Percentiles rank a stretch among this genome's conserved stretches.
These are phyloP conservation scores for Symbiodinium natans DNA, from an alignment of 73 alveolate genomes.

Conservation along the genomic window DNA sequence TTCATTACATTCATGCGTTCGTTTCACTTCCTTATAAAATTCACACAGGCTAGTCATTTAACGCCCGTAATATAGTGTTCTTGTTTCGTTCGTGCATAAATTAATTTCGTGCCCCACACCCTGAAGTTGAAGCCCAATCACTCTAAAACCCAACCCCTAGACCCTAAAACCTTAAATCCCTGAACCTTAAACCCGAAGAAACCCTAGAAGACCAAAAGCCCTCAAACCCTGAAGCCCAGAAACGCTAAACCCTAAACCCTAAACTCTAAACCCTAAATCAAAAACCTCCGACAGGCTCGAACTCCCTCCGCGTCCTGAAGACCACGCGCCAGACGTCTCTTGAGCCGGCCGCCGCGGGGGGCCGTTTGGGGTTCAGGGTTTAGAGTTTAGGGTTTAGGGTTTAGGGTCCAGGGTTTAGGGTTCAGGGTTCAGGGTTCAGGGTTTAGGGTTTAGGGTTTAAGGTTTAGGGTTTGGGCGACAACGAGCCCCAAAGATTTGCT, in stretches of 20 bases:
- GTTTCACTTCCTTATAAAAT: no score
- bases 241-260: not conserved
- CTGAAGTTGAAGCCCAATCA: no score
- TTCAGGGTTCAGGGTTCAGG: no score
- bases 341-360: constrained; percentile 22
- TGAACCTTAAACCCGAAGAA: not conserved
- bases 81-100: no score
- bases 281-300: constrained; percentile 34
- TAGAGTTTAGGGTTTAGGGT: not conserved
- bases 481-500: no score
- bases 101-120: no score
- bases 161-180: not conserved
- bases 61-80: no score
- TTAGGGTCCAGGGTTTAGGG: not conserved
- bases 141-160: not conserved
- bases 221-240: not conserved
- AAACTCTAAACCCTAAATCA: not conserved
- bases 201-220: no score
- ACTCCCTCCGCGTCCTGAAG: constrained; percentile 90
- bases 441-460: no score
- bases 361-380: not conserved
- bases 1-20: no score
- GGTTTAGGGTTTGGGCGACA: no score
- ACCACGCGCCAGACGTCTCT: constrained; percentile 88
- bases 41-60: no score